A percentile compares a stretch with the other conserved stretches of the same genome.
Evolutionary conservation across 805 yeast species (phyloP).

Genomic region (Starmerella floris): DNA sequence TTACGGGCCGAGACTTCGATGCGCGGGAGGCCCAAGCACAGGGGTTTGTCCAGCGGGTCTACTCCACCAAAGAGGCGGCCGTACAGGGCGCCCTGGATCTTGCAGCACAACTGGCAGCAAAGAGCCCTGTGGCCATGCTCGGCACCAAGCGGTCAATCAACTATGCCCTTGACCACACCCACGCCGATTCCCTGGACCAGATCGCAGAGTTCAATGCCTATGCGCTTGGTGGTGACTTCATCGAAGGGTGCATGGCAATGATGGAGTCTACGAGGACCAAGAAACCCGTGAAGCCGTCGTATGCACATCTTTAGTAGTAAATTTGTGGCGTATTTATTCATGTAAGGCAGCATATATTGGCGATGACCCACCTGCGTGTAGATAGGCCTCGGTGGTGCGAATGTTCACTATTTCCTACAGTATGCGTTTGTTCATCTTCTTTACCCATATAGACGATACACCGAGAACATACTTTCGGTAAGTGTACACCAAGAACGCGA

Average conservation of each 20-base stretch:
- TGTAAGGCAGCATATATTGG: neutral
- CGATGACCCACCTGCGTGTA: neutral
- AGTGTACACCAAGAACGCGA: too few relatives aligned
- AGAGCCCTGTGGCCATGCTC: conserved; percentile 45
- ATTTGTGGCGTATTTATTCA: neutral
- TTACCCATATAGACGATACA: neutral
- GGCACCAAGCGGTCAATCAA: conserved; percentile 52
- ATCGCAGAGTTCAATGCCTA: conserved; percentile 43
- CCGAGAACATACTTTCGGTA: too few relatives aligned
- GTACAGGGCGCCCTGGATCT: conserved; percentile 36
- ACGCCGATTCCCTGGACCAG: conserved; percentile 37
- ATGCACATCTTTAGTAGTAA: conserved; percentile 2
- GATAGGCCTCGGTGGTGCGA: neutral
- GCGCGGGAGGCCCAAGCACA: conserved; percentile 42
- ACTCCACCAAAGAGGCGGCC: conserved; percentile 37
- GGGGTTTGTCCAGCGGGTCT: conserved; percentile 40
- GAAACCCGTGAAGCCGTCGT: conserved; percentile 10
- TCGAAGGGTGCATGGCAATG: conserved; percentile 23
- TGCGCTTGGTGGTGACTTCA: conserved; percentile 26
- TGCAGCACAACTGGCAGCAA: conserved; percentile 36
- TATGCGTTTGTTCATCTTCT: neutral
- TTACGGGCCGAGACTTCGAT: conserved; percentile 46
- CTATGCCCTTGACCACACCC: conserved; percentile 29
- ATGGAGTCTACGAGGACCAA: conserved; percentile 10
- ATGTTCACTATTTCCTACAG: neutral